A percentile compares a stretch with the other conserved stretches of the same genome.
Evolutionary conservation across 2,329 filamentous ascomycete species (phyloP).

Genomic region (Fonsecaea nubica): DNA sequence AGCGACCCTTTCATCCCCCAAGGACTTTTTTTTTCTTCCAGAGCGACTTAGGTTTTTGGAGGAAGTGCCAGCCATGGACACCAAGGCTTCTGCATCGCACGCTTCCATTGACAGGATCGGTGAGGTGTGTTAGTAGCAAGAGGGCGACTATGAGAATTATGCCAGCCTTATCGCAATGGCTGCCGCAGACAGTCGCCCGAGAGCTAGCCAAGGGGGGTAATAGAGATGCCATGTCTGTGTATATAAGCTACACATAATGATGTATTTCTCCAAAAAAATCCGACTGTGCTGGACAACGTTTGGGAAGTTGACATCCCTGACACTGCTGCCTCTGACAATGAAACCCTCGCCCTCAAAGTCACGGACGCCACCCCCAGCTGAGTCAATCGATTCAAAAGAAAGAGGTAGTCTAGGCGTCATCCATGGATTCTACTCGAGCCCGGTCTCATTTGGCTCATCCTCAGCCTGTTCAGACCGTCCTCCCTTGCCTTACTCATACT

Average conservation of each 20-base stretch:
- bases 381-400: too few species aligned
- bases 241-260: not conserved
- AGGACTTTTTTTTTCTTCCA: not conserved
- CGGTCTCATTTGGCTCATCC: too few species aligned
- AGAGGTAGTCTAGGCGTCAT: too few species aligned
- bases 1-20: not conserved
- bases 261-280: not conserved
- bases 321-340: constrained; percentile 13
- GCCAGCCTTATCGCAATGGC: too few species aligned
- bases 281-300: not conserved
- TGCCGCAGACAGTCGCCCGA: too few species aligned
- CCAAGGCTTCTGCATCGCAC: not conserved
- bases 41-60: not conserved
- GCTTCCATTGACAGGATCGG: constrained; percentile 1
- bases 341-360: constrained; percentile 19
- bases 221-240: not conserved
- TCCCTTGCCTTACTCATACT: too few species aligned
- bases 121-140: not conserved
- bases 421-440: too few species aligned
- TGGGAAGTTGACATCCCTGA: not conserved
- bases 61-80: not conserved
- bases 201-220: not conserved
- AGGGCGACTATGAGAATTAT: too few species aligned
- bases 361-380: constrained; percentile 7
- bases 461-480: too few species aligned